Conservation (phyloP, 257 asterid species). For the Ligustrum vulgare region DNA sequence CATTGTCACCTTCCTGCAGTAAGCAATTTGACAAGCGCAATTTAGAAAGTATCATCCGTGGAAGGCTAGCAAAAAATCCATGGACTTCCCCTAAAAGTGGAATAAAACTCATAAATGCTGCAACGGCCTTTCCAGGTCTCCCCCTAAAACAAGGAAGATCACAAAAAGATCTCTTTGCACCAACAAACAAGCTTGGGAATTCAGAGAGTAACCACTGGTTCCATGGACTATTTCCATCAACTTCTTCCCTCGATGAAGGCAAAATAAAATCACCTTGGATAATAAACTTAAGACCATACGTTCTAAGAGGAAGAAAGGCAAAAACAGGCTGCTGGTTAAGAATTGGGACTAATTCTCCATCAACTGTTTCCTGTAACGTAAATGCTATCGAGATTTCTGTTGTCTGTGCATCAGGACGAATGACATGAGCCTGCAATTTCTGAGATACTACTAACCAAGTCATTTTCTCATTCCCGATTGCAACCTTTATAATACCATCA, state of each 20-base stretch:
- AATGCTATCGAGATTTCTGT: constrained; percentile 91
- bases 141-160: constrained; percentile 76
- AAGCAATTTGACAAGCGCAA: constrained; percentile 79
- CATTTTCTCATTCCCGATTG: constrained; percentile 70
- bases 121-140: constrained; percentile 69
- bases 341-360: constrained; percentile 60
- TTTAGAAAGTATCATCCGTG: constrained; percentile 75
- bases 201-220: constrained; percentile 93
- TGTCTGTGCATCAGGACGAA: constrained; percentile 62
- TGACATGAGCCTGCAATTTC: constrained; percentile 51
- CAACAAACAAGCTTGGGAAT: constrained; percentile 78
- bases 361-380: constrained; percentile 59
- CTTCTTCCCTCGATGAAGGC: constrained; percentile 99
- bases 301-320: constrained; percentile 94
- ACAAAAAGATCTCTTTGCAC: constrained; percentile 73
- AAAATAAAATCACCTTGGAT: constrained; percentile 95
- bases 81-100: constrained; percentile 91
- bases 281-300: constrained; percentile 93
- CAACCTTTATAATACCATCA: constrained; percentile 79
- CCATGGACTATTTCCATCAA: constrained; percentile 93
- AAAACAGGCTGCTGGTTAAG: constrained; percentile 90
- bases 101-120: constrained; percentile 80
- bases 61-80: constrained; percentile 86
- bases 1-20: constrained; percentile 58
- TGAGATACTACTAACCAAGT: constrained; percentile 85